Conservation (phyloP, 805 yeast genomes). For the Lachancea cidri region DNA sequence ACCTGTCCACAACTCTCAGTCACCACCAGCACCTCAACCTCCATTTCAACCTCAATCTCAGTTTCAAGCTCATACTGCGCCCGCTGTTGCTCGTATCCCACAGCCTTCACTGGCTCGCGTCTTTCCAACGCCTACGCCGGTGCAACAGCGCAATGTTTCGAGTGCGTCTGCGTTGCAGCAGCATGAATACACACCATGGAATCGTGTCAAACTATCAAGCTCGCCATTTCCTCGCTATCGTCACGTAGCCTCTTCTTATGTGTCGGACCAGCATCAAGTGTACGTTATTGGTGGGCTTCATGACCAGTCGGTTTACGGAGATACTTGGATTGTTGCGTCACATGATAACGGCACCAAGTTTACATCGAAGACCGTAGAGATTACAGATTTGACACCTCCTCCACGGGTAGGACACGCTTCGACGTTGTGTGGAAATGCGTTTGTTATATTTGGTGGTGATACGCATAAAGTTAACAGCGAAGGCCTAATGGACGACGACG, state of each 20-base stretch:
- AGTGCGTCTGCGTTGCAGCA: conserved; percentile 25
- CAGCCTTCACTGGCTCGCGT: conserved; percentile 10
- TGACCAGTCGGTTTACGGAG: conserved; percentile 90
- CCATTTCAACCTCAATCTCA: background rate
- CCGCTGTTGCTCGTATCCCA: conserved; percentile 1
- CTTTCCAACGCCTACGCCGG: conserved; percentile 23
- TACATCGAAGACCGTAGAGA: conserved; percentile 52
- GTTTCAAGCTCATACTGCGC: background rate
- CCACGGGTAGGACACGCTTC: conserved; percentile 97
- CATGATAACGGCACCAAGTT: conserved; percentile 35
- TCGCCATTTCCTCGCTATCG: conserved; percentile 95
- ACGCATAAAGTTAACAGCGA: conserved; percentile 74
- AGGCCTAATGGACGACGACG: conserved; percentile 80
- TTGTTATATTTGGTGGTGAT: conserved; percentile 94
- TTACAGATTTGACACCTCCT: conserved; percentile 77
- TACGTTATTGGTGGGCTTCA: conserved; percentile 93
- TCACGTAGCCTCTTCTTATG: conserved; percentile 74
- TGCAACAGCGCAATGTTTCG: conserved; percentile 29
- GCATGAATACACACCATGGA: conserved; percentile 54
- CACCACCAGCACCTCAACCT: background rate
- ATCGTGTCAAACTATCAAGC: conserved; percentile 51
- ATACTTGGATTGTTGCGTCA: conserved; percentile 78
- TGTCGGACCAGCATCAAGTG: conserved; percentile 75
- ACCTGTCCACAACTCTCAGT: background rate
- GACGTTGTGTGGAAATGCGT: conserved; percentile 89